phyloP scores from a whole-genome alignment of 1,284 basidiomycete species.

The Xerocomus cyaneibrunnescens region DNA sequence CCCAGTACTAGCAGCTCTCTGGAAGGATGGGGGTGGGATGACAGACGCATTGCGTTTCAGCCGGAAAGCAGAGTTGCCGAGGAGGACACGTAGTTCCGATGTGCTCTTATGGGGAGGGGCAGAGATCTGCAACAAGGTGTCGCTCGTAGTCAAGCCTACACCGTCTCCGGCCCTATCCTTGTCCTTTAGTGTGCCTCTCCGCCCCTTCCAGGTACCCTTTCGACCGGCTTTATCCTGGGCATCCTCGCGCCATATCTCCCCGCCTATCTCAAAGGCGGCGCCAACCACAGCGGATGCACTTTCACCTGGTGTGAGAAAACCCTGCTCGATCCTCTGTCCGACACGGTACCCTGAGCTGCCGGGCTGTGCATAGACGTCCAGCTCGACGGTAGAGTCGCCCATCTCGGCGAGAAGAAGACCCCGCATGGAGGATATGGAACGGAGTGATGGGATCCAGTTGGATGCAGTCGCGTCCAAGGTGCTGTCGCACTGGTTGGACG shows the following conservation, averaged over 20 bases:
- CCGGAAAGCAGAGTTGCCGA: constrained; percentile 58
- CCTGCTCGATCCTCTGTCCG: constrained; percentile 39
- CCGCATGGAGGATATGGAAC: constrained; percentile 43
- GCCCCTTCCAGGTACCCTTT: constrained; percentile 19
- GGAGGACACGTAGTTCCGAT: constrained; percentile 56
- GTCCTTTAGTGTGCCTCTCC: constrained; percentile 6
- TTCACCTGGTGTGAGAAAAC: constrained; percentile 33
- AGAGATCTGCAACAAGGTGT: constrained; percentile 52
- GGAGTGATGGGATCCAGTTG: constrained; percentile 32
- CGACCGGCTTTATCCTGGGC: constrained; percentile 4
- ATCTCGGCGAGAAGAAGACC: constrained; percentile 45
- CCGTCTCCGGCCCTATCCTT: constrained; percentile 8
- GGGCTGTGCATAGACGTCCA: constrained; percentile 36
- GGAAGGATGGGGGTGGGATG: constrained; percentile 29
- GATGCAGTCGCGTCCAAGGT: constrained; percentile 3
- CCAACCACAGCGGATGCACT: constrained; percentile 13
- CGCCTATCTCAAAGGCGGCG: constrained; percentile 15
- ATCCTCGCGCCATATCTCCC: constrained; percentile 27
- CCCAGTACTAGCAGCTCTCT: constrained; percentile 5
- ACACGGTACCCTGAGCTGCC: constrained; percentile 39
- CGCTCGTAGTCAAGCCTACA: constrained; percentile 43
- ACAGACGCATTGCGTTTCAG: constrained; percentile 55
- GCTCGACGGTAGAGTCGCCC: constrained; percentile 45
- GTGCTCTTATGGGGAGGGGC: constrained; percentile 47
- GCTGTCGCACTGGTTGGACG: constrained; percentile 3